Evolutionary conservation across 108 stramenopile genomes (phyloP), one percentile per base, ranked within the genome.

Genomic region (Nannochloropsis gaditana): DNA sequence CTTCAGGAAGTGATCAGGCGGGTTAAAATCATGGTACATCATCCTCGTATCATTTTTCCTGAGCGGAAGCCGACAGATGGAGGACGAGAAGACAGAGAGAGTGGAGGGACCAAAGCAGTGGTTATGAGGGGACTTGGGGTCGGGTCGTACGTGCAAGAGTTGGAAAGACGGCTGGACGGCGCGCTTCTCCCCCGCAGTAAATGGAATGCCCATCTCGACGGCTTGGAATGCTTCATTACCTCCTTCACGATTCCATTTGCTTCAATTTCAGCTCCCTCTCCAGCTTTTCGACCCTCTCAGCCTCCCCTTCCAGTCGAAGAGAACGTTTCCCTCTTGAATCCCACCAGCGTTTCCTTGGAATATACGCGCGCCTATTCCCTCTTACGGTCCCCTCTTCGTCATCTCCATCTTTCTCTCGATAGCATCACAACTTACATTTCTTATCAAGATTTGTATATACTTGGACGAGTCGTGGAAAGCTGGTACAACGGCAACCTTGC

Each of bases 151-250:
- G 59, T 73, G 59, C 15, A 73, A n/a, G 59, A 73, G 59, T 6
- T 73, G 59, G 59, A 73, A n/a, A 15, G 59, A n/a, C 15, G 59
- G n/a, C 15, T 73, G 59, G 59, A 73, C n/a, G 59, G 59, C 15
- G 59, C 59, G 4, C 2, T 73, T 6, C 59, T 73, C n/a, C 59
- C 59, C n/a, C 59, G 59, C 59, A 73, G 59, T n/a, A 15, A 73
- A n/a, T 73, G 59, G 59, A 73, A 73, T 6, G 59, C 19, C 15
- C 59, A 73, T 15, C 59, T 73, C 59, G 59, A 73, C n/a, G 59
- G 59, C 59, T n/a, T 73, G 6, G 59, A 73, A 73, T 73, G 59
- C 59, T 73, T n/a, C 59, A 73, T 73, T n/a, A 73, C 59, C n/a
- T 73, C 59, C 59, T 73, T 73, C 59, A n/a, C 59, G 19, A 31